Evolutionary conservation across 129 eudicot genomes (phyloP).

Genomic region (Deinandra increscens): DNA sequence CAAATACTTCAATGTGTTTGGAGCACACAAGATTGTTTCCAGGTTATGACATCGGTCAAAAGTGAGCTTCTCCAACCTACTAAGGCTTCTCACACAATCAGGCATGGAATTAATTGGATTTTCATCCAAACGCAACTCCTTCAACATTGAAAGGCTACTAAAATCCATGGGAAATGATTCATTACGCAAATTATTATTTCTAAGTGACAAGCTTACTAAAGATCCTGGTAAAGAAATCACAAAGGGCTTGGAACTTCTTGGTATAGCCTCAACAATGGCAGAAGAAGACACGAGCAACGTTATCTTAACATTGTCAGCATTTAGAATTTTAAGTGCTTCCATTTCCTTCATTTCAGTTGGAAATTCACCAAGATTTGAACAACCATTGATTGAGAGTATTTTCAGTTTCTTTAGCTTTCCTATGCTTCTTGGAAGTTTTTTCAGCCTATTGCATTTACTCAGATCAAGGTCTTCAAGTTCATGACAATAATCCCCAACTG

Average conservation of each 20-base stretch:
- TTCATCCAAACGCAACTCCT: not conserved
- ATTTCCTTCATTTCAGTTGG: not conserved
- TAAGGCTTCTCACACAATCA: constrained; percentile 17
- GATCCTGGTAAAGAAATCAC: not conserved
- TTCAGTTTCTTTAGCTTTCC: constrained; percentile 15
- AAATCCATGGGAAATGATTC: constrained; percentile 23
- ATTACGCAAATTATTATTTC: constrained; percentile 7
- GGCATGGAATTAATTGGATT: constrained; percentile 29
- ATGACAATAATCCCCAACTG: not conserved
- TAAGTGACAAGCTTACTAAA: constrained; percentile 20
- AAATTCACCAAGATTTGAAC: constrained; percentile 2
- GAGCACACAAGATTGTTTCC: constrained; percentile 12
- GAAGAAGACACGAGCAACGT: not conserved
- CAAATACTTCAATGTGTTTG: constrained; percentile 3
- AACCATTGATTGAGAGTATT: not conserved
- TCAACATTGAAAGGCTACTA: constrained; percentile 19
- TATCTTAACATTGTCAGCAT: not conserved
- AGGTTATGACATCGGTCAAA: not conserved
- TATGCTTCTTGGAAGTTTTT: constrained; percentile 22
- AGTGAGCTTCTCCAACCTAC: not conserved
- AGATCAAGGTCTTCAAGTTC: constrained; percentile 20
- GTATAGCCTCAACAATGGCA: constrained; percentile 6
- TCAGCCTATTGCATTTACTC: constrained; percentile 3
- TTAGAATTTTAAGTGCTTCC: constrained; percentile 2
- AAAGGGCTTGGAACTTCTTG: not conserved